Conservation (phyloP, 2,329 filamentous ascomycete species). For the Talaromyces sp. region DNA sequence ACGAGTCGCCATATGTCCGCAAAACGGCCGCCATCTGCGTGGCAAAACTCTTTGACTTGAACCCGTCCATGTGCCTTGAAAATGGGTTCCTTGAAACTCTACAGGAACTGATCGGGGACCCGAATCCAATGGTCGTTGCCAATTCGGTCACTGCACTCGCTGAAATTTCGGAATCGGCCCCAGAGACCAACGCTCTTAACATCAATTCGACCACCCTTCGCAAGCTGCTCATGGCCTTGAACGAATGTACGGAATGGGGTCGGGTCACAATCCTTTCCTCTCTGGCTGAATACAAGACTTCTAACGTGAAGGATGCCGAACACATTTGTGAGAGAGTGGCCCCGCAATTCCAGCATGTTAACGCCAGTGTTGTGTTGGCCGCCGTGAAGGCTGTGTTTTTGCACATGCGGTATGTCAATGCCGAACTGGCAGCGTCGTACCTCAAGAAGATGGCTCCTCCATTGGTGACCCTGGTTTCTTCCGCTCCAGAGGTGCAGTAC, state of each 20-base stretch:
- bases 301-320: constrained; percentile 92
- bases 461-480: constrained; percentile 89
- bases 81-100: constrained; percentile 92
- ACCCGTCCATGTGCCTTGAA: constrained; percentile 86
- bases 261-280: constrained; percentile 89
- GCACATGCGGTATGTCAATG: constrained; percentile 81
- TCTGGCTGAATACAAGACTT: constrained; percentile 78
- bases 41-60: constrained; percentile 94
- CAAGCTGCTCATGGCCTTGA: constrained; percentile 93
- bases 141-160: constrained; percentile 92
- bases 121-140: constrained; percentile 98
- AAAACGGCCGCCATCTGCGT: constrained; percentile 98
- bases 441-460: constrained; percentile 98
- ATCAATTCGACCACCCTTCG: constrained; percentile 81
- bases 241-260: constrained; percentile 98
- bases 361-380: constrained; percentile 93
- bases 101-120: constrained; percentile 93
- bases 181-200: constrained; percentile 80
- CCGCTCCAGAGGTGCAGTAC: constrained; percentile 94
- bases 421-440: constrained; percentile 77
- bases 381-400: constrained; percentile 97
- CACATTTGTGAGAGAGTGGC: constrained; percentile 96
- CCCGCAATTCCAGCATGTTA: constrained; percentile 97
- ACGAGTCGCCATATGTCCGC: constrained; percentile 96
- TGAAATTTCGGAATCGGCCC: constrained; percentile 85